Base-by-base conservation (phyloP, 2,329 filamentous ascomycete species). In the Fusarium verticillioides region DNA sequence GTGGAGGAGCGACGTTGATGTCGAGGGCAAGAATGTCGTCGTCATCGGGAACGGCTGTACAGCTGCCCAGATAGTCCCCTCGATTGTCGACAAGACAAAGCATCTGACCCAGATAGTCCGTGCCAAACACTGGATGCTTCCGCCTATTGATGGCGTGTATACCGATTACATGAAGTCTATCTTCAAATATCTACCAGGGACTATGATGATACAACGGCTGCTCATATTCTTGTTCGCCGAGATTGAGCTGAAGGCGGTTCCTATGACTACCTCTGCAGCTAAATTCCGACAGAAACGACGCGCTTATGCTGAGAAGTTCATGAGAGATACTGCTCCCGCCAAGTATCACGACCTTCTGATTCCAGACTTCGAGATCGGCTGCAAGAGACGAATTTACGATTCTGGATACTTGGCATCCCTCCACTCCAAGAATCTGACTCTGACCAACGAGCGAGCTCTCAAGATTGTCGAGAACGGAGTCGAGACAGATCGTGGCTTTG, bases 311-410 rank as follows among this genome's bases (percentile, higher is more conserved):
- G 60, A 62, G 9, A 18, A 39, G 9, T 53, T 53, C 13, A 53
- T 52, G 49, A 19, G 26, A 19, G 28, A 28, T 5, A 37, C 39
- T 21, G 60, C 60, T 0, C 60, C 49, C 7, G 32, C 40, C 1
- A 56, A 57, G 18, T 46, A 62, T 44, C 60, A 62, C 2, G 50
- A 57, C 5, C n/a, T 57, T 6, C 26, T 62, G n/a, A 62, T 62
- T 18, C 49, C 60, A 1, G 50, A 57, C 4, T 62, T 62, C 9
- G 40, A 62, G 9, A 39, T 62, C 2, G 60, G 60, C 1, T 62
- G 60, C 9, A 62, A 57, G 32, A 62, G 60, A 26, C 40, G 60
- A 0, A 57, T 57, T 4, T 62, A 44, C 0, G 60, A 62, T 7
- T 57, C 60, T 9, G 49, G 60, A 2, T 57, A 62, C 26, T 1